These are phyloP conservation scores for Hanseniaspora hatyaiensis DNA, from an alignment of 805 yeast genomes.

Conservation along the genomic window DNA sequence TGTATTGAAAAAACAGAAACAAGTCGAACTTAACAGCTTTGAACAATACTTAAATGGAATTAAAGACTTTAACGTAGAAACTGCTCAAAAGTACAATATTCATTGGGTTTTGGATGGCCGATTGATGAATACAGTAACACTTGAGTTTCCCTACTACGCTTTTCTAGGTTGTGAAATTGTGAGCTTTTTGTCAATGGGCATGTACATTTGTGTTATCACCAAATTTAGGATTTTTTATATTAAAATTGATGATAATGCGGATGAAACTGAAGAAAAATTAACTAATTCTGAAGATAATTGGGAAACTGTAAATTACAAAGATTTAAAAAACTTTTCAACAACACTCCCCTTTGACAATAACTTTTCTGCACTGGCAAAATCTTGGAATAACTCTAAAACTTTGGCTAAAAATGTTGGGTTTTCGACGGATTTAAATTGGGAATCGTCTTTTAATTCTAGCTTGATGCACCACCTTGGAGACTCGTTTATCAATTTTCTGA, in stretches of 20 bases:
- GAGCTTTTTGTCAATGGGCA: background rate
- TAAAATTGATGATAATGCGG: background rate
- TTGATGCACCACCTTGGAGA: too few relatives aligned
- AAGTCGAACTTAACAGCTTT: background rate
- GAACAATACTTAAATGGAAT: background rate
- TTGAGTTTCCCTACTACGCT: background rate
- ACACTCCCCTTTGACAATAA: too few relatives aligned
- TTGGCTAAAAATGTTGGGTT: too few relatives aligned
- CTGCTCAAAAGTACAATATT: background rate
- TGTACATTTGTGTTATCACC: background rate
- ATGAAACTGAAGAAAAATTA: background rate
- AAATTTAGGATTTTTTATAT: background rate
- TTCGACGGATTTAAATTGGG: too few relatives aligned
- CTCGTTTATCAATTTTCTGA: background rate
- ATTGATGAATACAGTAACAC: background rate
- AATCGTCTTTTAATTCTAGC: too few relatives aligned
- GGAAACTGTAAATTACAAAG: too few relatives aligned
- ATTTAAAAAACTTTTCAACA: too few relatives aligned
- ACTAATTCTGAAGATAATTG: background rate
- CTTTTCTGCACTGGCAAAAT: too few relatives aligned
- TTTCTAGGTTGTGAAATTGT: slow-evolving; percentile 1
- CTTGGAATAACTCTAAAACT: too few relatives aligned
- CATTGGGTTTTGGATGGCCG: background rate
- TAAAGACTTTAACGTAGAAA: too few relatives aligned
- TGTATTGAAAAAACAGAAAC: background rate